These are phyloP conservation scores for Hyphopichia khmerensis DNA, from an alignment of 1,139 yeast genomes.

Conservation along the genomic window DNA sequence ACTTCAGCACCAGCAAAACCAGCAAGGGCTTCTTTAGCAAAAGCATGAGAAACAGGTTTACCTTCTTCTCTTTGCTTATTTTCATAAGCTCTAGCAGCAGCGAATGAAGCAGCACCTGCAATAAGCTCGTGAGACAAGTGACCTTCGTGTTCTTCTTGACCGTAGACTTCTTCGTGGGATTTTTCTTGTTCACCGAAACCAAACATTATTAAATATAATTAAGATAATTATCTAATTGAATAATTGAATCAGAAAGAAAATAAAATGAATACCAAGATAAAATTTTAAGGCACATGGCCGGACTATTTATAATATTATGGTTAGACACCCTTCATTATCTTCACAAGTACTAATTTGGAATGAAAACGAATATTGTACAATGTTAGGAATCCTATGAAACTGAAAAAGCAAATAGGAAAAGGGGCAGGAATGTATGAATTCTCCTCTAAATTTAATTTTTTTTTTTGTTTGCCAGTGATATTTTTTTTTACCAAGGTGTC, in stretches of 20 bases:
- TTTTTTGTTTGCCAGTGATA: too few species aligned
- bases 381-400: too few species aligned
- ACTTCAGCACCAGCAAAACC: slow-evolving; percentile 35
- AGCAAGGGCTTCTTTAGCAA: slow-evolving; percentile 30
- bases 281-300: too few species aligned
- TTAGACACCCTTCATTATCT: too few species aligned
- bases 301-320: too few species aligned
- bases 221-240: background rate
- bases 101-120: slow-evolving; percentile 37
- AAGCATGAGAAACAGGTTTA: slow-evolving; percentile 29
- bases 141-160: slow-evolving; percentile 26
- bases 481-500: too few species aligned
- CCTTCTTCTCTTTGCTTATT: slow-evolving; percentile 34
- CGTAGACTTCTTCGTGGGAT: slow-evolving; percentile 28
- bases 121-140: slow-evolving; percentile 31
- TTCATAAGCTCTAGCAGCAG: slow-evolving; percentile 31
- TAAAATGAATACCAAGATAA: background rate
- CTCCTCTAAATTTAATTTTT: too few species aligned
- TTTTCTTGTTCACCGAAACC: slow-evolving; percentile 37
- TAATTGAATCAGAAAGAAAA: background rate
- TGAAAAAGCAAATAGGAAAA: too few species aligned
- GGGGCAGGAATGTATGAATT: too few species aligned
- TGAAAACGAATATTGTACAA: too few species aligned
- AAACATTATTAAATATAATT: slow-evolving; percentile 10
- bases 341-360: too few species aligned